These are phyloP conservation scores for Dipodascus geniculatus DNA, from an alignment of 805 yeast genomes.

Conservation along the genomic window DNA sequence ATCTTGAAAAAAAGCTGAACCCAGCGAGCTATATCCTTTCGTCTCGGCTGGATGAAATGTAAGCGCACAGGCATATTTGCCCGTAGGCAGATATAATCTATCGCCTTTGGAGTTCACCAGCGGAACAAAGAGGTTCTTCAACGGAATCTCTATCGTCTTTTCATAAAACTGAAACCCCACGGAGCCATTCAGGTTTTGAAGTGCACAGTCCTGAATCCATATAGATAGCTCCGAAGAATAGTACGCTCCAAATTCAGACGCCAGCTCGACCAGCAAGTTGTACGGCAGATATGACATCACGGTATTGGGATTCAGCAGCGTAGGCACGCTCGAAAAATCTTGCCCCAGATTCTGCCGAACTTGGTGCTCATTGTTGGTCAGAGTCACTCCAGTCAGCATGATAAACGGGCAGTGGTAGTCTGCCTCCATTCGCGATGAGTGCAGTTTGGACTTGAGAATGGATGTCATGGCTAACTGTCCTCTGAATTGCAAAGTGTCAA, in stretches of 20 bases:
- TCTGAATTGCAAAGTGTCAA: constrained; percentile 11
- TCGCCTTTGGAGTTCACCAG: not conserved
- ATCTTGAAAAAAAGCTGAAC: constrained; percentile 11
- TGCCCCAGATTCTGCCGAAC: not conserved
- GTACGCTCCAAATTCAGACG: constrained; percentile 16
- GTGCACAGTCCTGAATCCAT: constrained; percentile 18
- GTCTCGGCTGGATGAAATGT: constrained; percentile 11
- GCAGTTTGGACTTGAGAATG: not conserved
- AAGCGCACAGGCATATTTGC: constrained; percentile 14
- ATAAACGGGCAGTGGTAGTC: constrained; percentile 9
- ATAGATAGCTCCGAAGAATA: constrained; percentile 11
- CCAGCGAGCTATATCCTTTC: constrained; percentile 14
- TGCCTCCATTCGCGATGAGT: not conserved
- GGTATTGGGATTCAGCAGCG: constrained; percentile 12
- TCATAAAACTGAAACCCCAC: constrained; percentile 12
- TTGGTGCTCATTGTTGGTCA: not conserved
- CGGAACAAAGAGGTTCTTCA: not conserved
- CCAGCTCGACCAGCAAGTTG: constrained; percentile 14
- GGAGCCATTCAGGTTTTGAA: constrained; percentile 11
- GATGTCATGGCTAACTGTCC: constrained; percentile 12
- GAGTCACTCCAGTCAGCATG: constrained; percentile 1
- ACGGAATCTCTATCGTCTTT: constrained; percentile 7
- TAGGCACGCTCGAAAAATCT: not conserved
- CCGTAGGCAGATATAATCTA: constrained; percentile 7
- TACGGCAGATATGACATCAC: constrained; percentile 16